Evolutionary conservation across 345 rosid species (phyloP).

Genomic region (Citrus cavaleriei): DNA sequence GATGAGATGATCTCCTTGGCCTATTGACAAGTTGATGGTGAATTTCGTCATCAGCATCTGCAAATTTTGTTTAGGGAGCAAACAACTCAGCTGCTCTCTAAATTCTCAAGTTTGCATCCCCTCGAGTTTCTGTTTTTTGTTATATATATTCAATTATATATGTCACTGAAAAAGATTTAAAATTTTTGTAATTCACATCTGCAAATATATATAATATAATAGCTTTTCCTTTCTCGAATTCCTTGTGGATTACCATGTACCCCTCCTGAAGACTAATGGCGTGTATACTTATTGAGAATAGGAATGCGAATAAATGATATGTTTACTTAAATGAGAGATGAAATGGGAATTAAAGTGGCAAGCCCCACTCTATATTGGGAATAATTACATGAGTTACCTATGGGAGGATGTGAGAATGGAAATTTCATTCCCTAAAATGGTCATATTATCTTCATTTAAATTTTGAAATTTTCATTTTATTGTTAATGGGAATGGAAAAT

Average conservation of each 20-base stretch:
- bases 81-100: constrained; percentile 27
- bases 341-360: too few species aligned
- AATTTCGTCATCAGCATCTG: not conserved
- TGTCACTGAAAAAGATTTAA: not conserved
- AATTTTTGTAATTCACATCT: not conserved
- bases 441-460: too few species aligned
- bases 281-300: too few species aligned
- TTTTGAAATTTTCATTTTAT: too few species aligned
- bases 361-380: too few species aligned
- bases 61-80: constrained; percentile 20
- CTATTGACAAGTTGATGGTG: constrained; percentile 1
- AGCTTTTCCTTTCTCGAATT: not conserved
- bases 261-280: too few species aligned
- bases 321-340: too few species aligned
- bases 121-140: not conserved
- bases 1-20: constrained; percentile 19
- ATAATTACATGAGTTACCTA: too few species aligned
- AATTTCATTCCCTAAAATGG: too few species aligned
- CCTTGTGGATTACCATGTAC: not conserved
- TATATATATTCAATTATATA: not conserved
- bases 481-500: too few species aligned
- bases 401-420: too few species aligned
- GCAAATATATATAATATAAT: not conserved
- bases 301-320: too few species aligned
- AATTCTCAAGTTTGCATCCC: not conserved